Percentiles rank a stretch among this genome's conserved stretches.
Evolutionary conservation across 495 filamentous ascomycete species (phyloP).

Genomic region (Neurospora tetrasperma): DNA sequence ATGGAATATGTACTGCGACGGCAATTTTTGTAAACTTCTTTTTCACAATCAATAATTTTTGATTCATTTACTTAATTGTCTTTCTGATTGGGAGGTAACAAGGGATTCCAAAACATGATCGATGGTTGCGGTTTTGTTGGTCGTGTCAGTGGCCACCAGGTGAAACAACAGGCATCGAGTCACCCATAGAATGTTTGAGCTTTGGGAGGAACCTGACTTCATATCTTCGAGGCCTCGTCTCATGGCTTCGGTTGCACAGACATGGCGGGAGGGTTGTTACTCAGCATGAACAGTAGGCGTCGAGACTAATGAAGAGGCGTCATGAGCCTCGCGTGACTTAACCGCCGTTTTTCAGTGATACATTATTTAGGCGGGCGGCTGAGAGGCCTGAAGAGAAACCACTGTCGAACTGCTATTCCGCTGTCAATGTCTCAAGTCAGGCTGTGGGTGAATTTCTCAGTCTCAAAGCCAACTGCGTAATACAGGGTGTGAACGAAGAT

Average conservation of each 20-base stretch:
- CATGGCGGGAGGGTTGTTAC: neutral
- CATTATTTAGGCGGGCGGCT: neutral
- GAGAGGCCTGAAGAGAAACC: neutral
- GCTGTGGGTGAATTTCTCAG: neutral
- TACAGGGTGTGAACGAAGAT: neutral
- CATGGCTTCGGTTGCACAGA: neutral
- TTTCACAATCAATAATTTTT: too few relatives aligned
- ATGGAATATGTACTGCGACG: neutral
- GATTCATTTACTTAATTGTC: too few relatives aligned
- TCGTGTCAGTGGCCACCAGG: constrained; percentile 10
- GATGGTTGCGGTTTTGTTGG: neutral
- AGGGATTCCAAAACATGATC: neutral
- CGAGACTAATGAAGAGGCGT: neutral
- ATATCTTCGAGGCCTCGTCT: neutral
- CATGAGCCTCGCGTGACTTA: neutral
- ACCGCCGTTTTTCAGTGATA: neutral
- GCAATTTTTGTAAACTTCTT: neutral
- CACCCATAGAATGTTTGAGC: neutral
- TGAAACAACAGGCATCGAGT: constrained; percentile 14
- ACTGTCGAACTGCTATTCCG: neutral
- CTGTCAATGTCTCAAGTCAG: neutral
- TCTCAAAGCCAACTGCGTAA: neutral
- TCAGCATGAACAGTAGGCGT: neutral
- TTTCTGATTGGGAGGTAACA: neutral
- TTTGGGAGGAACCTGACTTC: neutral